Evolutionary conservation across 192 early-diverging fungal genomes (phyloP).

Genomic region (Gryganskiella cystojenkinii): DNA sequence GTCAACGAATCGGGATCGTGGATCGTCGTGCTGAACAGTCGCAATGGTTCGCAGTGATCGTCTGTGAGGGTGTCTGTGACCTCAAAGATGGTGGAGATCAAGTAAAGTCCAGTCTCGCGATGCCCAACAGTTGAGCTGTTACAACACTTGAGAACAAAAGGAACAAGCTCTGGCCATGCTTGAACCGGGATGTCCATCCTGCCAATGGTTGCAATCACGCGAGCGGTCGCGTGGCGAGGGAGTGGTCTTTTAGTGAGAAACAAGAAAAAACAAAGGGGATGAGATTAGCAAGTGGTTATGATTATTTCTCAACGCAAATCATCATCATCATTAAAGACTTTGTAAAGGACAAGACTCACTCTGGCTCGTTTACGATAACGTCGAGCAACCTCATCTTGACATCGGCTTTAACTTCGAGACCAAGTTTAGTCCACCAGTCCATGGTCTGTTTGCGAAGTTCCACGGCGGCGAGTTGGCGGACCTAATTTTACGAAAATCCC

Average conservation of each 20-base stretch:
- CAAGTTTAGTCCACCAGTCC: slow-evolving; percentile 82
- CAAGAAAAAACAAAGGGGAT: too few species aligned
- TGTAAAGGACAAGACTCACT: slow-evolving; percentile 53
- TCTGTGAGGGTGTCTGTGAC: slow-evolving; percentile 74
- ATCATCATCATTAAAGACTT: not conserved
- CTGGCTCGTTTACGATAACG: slow-evolving; percentile 77
- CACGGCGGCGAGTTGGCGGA: slow-evolving; percentile 90
- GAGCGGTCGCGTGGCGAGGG: slow-evolving; percentile 82
- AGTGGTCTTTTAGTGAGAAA: slow-evolving; percentile 58
- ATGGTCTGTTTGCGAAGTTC: slow-evolving; percentile 87
- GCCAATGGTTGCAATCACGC: slow-evolving; percentile 88
- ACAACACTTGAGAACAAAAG: slow-evolving; percentile 84
- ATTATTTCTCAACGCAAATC: not conserved
- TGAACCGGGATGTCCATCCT: slow-evolving; percentile 80
- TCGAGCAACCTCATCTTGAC: slow-evolving; percentile 79
- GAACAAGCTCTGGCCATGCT: slow-evolving; percentile 81
- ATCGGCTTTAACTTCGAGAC: slow-evolving; percentile 59
- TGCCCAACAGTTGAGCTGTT: slow-evolving; percentile 75
- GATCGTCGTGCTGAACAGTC: slow-evolving; percentile 78
- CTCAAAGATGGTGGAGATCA: slow-evolving; percentile 89
- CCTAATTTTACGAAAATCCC: slow-evolving; percentile 11
- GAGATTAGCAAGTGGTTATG: not conserved
- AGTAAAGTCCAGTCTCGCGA: slow-evolving; percentile 88
- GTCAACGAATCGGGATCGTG: slow-evolving; percentile 84
- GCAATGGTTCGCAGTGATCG: slow-evolving; percentile 73